Evolutionary conservation across 345 rosid species (phyloP).

Genomic region (Acer yangbiense): DNA sequence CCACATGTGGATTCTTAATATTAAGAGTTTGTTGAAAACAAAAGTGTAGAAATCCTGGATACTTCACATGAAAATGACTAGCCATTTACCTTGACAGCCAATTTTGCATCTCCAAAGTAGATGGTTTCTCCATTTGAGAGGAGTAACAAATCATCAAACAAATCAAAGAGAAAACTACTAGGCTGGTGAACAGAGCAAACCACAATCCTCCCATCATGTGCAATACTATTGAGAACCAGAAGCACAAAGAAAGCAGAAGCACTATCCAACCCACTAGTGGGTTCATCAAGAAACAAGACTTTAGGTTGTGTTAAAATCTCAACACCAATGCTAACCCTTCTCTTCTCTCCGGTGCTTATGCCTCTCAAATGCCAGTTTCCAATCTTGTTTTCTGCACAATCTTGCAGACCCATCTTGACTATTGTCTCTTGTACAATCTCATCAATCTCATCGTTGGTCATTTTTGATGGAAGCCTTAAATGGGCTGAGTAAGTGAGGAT

Average conservation of each 20-base stretch:
- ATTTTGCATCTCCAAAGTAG: slow-evolving; percentile 45
- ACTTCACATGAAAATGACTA: too few relatives aligned
- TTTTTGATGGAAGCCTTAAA: slow-evolving; percentile 26
- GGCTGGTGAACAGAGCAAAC: slow-evolving; percentile 60
- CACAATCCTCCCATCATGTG: slow-evolving; percentile 39
- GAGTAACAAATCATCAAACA: slow-evolving; percentile 45
- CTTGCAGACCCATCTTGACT: slow-evolving; percentile 36
- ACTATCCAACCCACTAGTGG: slow-evolving; percentile 37
- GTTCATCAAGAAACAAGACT: slow-evolving; percentile 46
- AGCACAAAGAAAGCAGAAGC: slow-evolving; percentile 38
- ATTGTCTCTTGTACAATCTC: slow-evolving; percentile 30
- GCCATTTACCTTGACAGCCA: slow-evolving; percentile 34
- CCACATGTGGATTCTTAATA: neutral
- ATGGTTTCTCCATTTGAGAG: slow-evolving; percentile 48
- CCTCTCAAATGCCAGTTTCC: slow-evolving; percentile 46
- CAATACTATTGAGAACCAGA: slow-evolving; percentile 28
- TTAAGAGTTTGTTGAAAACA: too few relatives aligned
- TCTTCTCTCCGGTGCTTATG: slow-evolving; percentile 45
- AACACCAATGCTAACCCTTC: slow-evolving; percentile 37
- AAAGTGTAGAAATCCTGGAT: neutral
- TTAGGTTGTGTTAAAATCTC: slow-evolving; percentile 34
- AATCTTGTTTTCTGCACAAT: slow-evolving; percentile 25
- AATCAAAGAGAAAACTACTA: slow-evolving; percentile 43
- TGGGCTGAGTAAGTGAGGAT: slow-evolving; percentile 38
- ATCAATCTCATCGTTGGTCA: slow-evolving; percentile 21